Conservation (phyloP, 306 rosid genomes). For the Lathyrus aphaca region DNA sequence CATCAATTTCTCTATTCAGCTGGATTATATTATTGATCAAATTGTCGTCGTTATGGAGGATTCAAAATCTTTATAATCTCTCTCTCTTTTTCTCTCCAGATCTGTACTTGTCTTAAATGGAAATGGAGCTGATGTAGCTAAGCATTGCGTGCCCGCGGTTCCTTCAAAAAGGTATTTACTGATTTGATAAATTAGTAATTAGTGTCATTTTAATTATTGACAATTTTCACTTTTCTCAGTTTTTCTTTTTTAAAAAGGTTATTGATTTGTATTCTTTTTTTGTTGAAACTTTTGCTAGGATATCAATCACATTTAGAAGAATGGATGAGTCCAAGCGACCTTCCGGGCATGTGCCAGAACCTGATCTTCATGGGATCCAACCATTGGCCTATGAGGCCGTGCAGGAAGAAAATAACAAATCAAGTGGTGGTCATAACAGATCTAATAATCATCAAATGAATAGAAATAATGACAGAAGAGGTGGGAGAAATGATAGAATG, state of each 20-base stretch:
- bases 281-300: slow-evolving; percentile 50
- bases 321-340: slow-evolving; percentile 80
- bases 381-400: slow-evolving; percentile 69
- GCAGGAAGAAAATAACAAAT: slow-evolving; percentile 45
- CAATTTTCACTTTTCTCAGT: too few species aligned
- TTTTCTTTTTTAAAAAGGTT: background rate
- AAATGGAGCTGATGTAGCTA: slow-evolving; percentile 92
- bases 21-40: slow-evolving; percentile 11
- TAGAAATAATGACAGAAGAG: slow-evolving; percentile 55
- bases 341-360: slow-evolving; percentile 55
- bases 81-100: slow-evolving; percentile 50
- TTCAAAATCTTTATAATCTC: slow-evolving; percentile 37
- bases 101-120: slow-evolving; percentile 95
- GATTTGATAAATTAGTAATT: too few species aligned
- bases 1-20: background rate
- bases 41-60: slow-evolving; percentile 20
- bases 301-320: slow-evolving; percentile 94
- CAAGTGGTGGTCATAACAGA: slow-evolving; percentile 40
- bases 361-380: slow-evolving; percentile 78
- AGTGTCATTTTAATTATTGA: too few species aligned
- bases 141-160: slow-evolving; percentile 96
- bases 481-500: slow-evolving; percentile 48
- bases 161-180: slow-evolving; percentile 65
- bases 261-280: slow-evolving; percentile 27
- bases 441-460: slow-evolving; percentile 42